These are phyloP conservation scores for Berkeleyomyces basicola DNA, from an alignment of 2,329 filamentous ascomycete genomes.

Conservation along the genomic window DNA sequence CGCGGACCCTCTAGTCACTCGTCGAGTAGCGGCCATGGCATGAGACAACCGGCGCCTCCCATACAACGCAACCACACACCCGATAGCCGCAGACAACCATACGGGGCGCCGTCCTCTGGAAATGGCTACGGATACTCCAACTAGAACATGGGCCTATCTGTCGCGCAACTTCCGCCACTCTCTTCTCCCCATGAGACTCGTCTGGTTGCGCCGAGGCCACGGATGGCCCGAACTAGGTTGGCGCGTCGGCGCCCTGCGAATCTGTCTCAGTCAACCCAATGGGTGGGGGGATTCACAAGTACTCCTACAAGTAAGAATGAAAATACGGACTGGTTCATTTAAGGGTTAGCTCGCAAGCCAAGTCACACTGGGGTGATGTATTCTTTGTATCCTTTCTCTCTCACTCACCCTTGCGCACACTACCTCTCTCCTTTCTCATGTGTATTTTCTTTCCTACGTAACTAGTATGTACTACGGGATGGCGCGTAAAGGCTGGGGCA, in stretches of 20 bases:
- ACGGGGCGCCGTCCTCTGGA: conserved; percentile 20
- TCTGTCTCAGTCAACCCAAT: not conserved
- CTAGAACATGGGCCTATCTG: conserved; percentile 10
- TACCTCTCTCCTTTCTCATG: conserved; percentile 4
- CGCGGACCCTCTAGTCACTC: conserved; percentile 5
- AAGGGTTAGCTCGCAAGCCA: not conserved
- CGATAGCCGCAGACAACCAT: conserved; percentile 33
- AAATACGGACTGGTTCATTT: not conserved
- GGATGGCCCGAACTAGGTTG: not conserved
- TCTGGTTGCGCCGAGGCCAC: not conserved
- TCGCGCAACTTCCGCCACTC: not conserved
- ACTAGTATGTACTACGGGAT: not conserved
- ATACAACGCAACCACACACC: conserved; percentile 39
- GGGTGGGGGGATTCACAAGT: not conserved
- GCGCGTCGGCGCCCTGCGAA: too few species aligned
- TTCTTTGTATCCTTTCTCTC: conserved; percentile 1
- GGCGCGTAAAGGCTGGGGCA: not conserved
- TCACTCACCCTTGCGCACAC: conserved; percentile 2
- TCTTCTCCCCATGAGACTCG: not conserved
- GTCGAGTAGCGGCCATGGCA: conserved; percentile 1
- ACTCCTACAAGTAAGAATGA: not conserved
- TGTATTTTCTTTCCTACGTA: conserved; percentile 4
- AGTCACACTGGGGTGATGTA: not conserved
- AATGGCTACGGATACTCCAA: conserved; percentile 13
- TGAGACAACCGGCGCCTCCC: conserved; percentile 25